Evolutionary conservation across 2,329 filamentous ascomycete genomes (phyloP).

Genomic region (Cladorrhinum sp.): DNA sequence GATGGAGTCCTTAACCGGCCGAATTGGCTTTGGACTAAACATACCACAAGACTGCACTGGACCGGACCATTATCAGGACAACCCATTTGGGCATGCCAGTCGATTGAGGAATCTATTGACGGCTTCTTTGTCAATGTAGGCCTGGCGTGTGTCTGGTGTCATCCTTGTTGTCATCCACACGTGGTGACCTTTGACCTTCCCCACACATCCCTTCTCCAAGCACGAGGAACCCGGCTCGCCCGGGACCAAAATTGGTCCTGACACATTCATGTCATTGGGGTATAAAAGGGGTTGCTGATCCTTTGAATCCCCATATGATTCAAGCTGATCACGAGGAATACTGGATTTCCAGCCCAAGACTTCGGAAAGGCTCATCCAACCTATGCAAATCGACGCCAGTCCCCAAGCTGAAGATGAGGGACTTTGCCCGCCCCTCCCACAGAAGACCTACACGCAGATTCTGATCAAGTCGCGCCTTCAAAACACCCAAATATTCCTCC

Average conservation of each 20-base stretch:
- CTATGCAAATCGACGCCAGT: conserved; percentile 77
- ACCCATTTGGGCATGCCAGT: too few relatives aligned
- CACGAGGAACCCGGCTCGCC: too few relatives aligned
- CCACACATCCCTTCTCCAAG: too few relatives aligned
- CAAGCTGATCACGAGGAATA: conserved; percentile 62
- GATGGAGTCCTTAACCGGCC: background rate
- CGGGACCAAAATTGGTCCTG: too few relatives aligned
- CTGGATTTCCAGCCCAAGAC: conserved; percentile 74
- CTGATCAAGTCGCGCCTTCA: conserved; percentile 89
- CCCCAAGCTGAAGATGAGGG: conserved; percentile 86
- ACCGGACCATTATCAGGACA: too few relatives aligned
- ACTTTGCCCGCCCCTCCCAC: conserved; percentile 92
- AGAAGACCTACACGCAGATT: conserved; percentile 79
- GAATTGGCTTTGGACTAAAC: too few relatives aligned
- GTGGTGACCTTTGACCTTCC: too few relatives aligned
- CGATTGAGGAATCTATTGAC: background rate
- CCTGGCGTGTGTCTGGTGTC: background rate
- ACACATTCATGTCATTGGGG: too few relatives aligned
- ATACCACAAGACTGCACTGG: too few relatives aligned
- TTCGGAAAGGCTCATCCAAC: conserved; percentile 72
- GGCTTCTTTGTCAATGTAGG: background rate
- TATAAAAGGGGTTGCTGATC: background rate
- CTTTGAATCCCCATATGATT: background rate
- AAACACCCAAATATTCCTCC: conserved; percentile 74
- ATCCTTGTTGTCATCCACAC: too few relatives aligned